A percentile compares a stretch with the other conserved stretches of the same genome.
Evolutionary conservation across 768 basidiomycete genomes (phyloP).

Genomic region (Phylloporus scabripes): DNA sequence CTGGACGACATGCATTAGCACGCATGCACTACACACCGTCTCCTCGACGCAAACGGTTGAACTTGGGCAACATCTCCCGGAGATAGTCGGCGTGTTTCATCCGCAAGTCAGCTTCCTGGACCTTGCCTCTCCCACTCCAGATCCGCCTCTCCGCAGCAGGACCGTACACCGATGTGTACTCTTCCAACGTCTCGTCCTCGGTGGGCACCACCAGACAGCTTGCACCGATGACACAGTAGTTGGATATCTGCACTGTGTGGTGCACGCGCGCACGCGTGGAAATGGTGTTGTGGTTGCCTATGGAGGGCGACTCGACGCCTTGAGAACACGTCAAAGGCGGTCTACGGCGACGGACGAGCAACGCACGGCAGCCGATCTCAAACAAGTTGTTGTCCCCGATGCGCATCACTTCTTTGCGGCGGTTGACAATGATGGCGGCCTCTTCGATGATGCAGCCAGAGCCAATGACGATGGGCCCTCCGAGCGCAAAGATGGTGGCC

Average conservation of each 20-base stretch:
- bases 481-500: constrained; percentile 87
- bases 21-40: constrained; percentile 41
- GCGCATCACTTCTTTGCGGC: constrained; percentile 84
- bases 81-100: constrained; percentile 90
- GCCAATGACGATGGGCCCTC: constrained; percentile 88
- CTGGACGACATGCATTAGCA: not conserved
- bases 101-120: constrained; percentile 79
- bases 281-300: constrained; percentile 84
- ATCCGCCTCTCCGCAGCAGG: constrained; percentile 62
- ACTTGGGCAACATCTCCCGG: constrained; percentile 86
- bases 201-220: constrained; percentile 74
- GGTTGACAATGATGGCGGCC: constrained; percentile 82
- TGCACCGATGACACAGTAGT: constrained; percentile 80
- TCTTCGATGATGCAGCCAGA: constrained; percentile 90
- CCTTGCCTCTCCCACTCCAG: constrained; percentile 83
- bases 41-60: constrained; percentile 65
- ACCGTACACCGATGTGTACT: constrained; percentile 84
- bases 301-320: constrained; percentile 84
- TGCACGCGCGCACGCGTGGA: constrained; percentile 80
- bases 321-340: not conserved
- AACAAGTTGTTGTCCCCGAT: constrained; percentile 94
- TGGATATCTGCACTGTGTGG: constrained; percentile 71
- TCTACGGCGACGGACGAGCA: not conserved
- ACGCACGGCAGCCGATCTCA: constrained; percentile 88
- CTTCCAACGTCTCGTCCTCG: constrained; percentile 71